Conservation (phyloP, 2,329 filamentous ascomycete genomes). For the Ophidiomyces ophidiicola region DNA sequence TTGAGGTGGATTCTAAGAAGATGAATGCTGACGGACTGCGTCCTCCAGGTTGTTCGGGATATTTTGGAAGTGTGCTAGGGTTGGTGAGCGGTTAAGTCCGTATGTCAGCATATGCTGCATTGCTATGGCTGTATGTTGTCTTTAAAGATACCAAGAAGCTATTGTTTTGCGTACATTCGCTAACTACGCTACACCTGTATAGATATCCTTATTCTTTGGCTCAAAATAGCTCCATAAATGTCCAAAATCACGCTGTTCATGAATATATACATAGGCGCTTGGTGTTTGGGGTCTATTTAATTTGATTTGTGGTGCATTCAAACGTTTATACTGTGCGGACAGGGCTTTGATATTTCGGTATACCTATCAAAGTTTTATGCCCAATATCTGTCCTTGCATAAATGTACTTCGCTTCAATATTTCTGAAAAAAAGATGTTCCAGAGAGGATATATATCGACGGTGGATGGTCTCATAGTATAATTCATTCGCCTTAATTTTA, state of each 20-base stretch:
- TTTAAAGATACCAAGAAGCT: not conserved
- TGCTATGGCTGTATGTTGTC: slow-evolving; percentile 67
- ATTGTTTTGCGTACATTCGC: not conserved
- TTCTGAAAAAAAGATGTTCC: too few relatives aligned
- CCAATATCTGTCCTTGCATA: too few relatives aligned
- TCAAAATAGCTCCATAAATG: slow-evolving; percentile 10
- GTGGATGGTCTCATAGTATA: too few relatives aligned
- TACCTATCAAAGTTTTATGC: not conserved
- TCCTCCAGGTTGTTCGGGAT: slow-evolving; percentile 57
- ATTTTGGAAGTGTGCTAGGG: slow-evolving; percentile 90
- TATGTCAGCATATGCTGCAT: slow-evolving; percentile 92
- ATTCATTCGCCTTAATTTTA: too few relatives aligned
- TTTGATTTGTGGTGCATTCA: not conserved
- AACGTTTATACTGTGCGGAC: too few relatives aligned
- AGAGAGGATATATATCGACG: too few relatives aligned
- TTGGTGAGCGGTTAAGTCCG: slow-evolving; percentile 85
- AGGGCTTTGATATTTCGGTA: not conserved
- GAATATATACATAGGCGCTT: slow-evolving; percentile 3
- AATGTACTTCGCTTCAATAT: too few relatives aligned
- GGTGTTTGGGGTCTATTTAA: slow-evolving; percentile 1
- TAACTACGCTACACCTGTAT: slow-evolving; percentile 1
- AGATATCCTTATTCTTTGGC: slow-evolving; percentile 17
- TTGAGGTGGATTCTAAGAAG: not conserved
- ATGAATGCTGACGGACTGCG: slow-evolving; percentile 10
- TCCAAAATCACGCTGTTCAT: not conserved